These are phyloP conservation scores for Malus hybrid DNA, from an alignment of 331 rosid genomes.

Conservation along the genomic window DNA sequence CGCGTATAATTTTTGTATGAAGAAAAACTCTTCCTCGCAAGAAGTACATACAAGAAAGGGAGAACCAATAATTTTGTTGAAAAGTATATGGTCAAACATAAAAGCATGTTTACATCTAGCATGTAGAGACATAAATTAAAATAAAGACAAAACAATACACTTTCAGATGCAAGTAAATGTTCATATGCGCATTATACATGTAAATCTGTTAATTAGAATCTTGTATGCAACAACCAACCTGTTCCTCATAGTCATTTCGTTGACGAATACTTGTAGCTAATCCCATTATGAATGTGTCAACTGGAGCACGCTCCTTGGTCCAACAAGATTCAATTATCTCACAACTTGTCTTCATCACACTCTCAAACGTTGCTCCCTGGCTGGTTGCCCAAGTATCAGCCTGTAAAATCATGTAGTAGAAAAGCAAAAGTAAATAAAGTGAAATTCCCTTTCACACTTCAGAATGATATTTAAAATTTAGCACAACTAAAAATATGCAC, in stretches of 20 bases:
- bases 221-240: slow-evolving; percentile 39
- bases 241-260: slow-evolving; percentile 81
- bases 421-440: not conserved
- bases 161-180: not conserved
- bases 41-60: not conserved
- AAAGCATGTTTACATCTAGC: not conserved
- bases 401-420: slow-evolving; percentile 31
- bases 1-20: not conserved
- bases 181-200: not conserved
- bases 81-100: not conserved
- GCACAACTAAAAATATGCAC: slow-evolving; percentile 30
- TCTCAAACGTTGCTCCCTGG: slow-evolving; percentile 88
- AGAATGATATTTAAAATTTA: slow-evolving; percentile 4
- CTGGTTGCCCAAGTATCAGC: slow-evolving; percentile 80
- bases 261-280: slow-evolving; percentile 92
- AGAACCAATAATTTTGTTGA: not conserved
- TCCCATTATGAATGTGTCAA: slow-evolving; percentile 93
- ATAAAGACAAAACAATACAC: not conserved
- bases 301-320: slow-evolving; percentile 91
- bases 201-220: not conserved
- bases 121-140: not conserved
- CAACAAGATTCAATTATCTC: slow-evolving; percentile 92
- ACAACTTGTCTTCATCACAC: slow-evolving; percentile 76
- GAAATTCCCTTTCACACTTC: slow-evolving; percentile 3
- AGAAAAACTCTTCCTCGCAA: not conserved